Base-by-base conservation (phyloP, 1,284 basidiomycete genomes). In the Austroboletus novae-zelandiae region DNA sequence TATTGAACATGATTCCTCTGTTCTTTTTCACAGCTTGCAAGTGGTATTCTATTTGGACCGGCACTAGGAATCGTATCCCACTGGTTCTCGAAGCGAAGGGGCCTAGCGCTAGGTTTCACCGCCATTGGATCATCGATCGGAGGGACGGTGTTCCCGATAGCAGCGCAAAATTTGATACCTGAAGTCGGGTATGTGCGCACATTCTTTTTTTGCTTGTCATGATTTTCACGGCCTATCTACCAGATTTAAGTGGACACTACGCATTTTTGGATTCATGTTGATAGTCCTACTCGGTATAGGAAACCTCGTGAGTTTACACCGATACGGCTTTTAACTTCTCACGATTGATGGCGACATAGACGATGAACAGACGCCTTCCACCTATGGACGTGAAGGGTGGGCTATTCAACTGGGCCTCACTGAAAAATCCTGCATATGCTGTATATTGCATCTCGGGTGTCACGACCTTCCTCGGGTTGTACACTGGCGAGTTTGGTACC, bases 401-500 rank as follows among this genome's bases (percentile, higher is more conserved):
- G 1, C 55, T 80, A 20, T 59, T 80, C 43, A 74, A 76, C 52
- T 59, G 69, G 45, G 44, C 59, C 9, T 69, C 70, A 10, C 75
- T 81, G 63, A 73, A 66, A 50, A 67, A 67, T 30, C 58, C 62
- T 4, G 66, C 73, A 6, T 80, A 71, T 58, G 51, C 66, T 2
- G 18, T 73, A 8, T 80, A 73, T 55, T 67, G 67, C 43, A 9
- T 71, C 4, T 71, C 79, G 0, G 71, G 72, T 2, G 65, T 77
- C 40, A 58, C 77, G 8, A 65, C 71, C 1, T 85, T 80, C 64
- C 69, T 86, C 9, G 84, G 84, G 10, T 61, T 85, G 17, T 86
- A 81, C 59, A 85, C 82, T 3, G 73, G 80, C 80, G 50, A 9
- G 70, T 57, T 45, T 29, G 0, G 2, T 32, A 17, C 34, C 13